phyloP scores from a whole-genome alignment of 257 asterid species.

The Jasminum sambac region DNA sequence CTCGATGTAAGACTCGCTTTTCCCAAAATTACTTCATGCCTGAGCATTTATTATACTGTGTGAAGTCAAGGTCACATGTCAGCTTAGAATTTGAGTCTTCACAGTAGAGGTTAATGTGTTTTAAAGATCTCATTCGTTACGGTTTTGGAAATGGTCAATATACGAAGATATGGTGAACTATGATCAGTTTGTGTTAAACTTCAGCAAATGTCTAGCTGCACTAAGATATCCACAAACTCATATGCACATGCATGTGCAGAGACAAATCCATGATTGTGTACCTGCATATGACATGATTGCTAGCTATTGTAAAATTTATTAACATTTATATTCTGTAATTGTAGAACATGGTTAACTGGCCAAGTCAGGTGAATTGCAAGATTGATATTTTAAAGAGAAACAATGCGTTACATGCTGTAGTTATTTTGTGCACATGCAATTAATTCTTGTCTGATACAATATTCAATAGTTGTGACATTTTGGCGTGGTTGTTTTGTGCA shows the following conservation, averaged over 20 bases:
- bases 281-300: not conserved
- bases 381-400: not conserved
- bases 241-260: not conserved
- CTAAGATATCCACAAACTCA: not conserved
- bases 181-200: not conserved
- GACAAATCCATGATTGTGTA: not conserved
- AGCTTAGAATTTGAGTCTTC: not conserved
- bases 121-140: not conserved
- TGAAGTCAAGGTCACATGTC: not conserved
- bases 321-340: not conserved
- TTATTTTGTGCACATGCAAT: not conserved
- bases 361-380: not conserved
- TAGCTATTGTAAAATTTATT: not conserved
- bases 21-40: not conserved
- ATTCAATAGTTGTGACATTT: slow-evolving; percentile 17
- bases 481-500: slow-evolving; percentile 46
- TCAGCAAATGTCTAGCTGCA: not conserved
- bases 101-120: not conserved
- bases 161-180: not conserved
- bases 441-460: not conserved
- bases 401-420: not conserved
- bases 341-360: not conserved
- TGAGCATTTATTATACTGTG: slow-evolving; percentile 6
- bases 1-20: slow-evolving; percentile 60
- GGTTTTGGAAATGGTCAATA: not conserved